A percentile compares a stretch with the other conserved stretches of the same genome.
These are phyloP conservation scores for Eucalyptus rudis DNA, from an alignment of 345 rosid genomes.

Conservation along the genomic window DNA sequence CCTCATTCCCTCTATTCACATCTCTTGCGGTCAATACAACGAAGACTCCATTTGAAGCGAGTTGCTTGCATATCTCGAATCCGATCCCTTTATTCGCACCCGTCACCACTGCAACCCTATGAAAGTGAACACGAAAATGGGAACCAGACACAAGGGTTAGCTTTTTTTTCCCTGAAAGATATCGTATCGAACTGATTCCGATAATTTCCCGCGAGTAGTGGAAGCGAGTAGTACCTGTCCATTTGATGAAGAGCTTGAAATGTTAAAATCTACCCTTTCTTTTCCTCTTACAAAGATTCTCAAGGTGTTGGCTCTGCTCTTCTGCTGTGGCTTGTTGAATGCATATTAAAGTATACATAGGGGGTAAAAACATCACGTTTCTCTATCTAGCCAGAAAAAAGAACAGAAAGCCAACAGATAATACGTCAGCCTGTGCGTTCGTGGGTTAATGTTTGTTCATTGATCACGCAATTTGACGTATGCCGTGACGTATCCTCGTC, in stretches of 20 bases:
- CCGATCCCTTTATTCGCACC: conserved; percentile 9
- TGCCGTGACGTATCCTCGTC: background rate
- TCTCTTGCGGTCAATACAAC: conserved; percentile 5
- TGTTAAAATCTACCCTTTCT: background rate
- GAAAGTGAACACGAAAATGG: background rate
- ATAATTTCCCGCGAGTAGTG: background rate
- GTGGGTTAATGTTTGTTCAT: background rate
- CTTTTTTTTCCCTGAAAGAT: background rate
- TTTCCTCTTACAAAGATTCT: background rate
- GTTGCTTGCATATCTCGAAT: background rate
- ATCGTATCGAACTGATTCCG: background rate
- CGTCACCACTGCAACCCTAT: conserved; percentile 5
- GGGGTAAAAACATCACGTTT: background rate
- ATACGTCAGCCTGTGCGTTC: background rate
- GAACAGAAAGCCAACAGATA: background rate
- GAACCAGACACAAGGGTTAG: background rate
- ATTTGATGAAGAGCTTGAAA: background rate
- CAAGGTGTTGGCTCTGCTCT: background rate
- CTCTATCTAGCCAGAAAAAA: background rate
- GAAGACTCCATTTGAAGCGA: background rate
- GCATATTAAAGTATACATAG: background rate
- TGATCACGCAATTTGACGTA: background rate
- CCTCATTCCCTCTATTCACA: background rate
- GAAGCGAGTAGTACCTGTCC: background rate
- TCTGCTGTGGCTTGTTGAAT: background rate